Conservation (phyloP, 148 eudicot genomes). For the Vaccinium myrtillus region DNA sequence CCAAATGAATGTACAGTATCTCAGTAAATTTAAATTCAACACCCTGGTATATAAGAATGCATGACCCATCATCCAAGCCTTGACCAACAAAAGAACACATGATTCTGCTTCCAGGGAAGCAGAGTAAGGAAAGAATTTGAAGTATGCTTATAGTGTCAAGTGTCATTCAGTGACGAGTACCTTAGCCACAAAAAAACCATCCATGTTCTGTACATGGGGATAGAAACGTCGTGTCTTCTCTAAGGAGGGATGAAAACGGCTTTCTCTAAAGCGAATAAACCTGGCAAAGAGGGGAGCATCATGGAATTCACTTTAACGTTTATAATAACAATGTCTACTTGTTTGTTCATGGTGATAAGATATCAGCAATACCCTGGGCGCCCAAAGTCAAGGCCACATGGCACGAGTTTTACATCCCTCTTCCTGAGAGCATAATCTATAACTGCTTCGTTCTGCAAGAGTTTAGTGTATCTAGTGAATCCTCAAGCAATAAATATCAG, state of each 20-base stretch:
- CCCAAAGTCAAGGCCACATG: conserved; percentile 91
- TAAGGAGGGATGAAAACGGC: conserved; percentile 72
- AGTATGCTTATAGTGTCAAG: background rate
- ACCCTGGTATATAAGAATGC: background rate
- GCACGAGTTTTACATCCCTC: conserved; percentile 88
- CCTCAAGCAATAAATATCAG: conserved; percentile 9
- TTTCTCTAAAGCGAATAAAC: conserved; percentile 67
- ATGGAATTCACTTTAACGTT: conserved; percentile 5
- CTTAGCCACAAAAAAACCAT: conserved; percentile 98
- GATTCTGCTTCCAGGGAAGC: background rate
- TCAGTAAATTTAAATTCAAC: conserved; percentile 5
- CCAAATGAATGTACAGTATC: background rate
- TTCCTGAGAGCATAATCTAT: conserved; percentile 93
- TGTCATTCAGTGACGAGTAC: conserved; percentile 27
- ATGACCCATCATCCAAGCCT: background rate
- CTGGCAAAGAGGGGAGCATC: conserved; percentile 33
- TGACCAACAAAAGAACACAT: background rate
- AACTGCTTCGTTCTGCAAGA: conserved; percentile 92
- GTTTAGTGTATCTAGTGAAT: conserved; percentile 6
- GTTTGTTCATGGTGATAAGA: background rate
- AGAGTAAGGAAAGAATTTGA: background rate
- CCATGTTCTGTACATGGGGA: conserved; percentile 95
- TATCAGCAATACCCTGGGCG: conserved; percentile 58
- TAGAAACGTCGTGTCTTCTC: conserved; percentile 81
- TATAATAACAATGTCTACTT: background rate